Evolutionary conservation across 768 basidiomycete genomes (phyloP).

Genomic region (Rhizopogon vulgaris): DNA sequence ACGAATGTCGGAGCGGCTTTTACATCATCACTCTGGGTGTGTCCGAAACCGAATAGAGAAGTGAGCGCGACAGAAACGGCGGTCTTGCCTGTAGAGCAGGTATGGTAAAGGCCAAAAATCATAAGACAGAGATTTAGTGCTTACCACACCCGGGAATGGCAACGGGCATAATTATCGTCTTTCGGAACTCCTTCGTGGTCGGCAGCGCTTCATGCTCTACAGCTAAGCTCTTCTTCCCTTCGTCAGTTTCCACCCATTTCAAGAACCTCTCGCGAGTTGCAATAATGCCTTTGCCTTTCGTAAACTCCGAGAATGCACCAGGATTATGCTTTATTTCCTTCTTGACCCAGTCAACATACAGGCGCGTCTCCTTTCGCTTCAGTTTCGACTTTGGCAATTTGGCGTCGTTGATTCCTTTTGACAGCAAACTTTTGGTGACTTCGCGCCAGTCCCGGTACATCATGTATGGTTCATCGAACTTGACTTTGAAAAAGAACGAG

Average conservation of each 20-base stretch:
- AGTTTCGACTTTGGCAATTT: constrained; percentile 60
- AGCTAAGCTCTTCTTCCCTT: constrained; percentile 33
- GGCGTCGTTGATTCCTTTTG: constrained; percentile 25
- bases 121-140: constrained; percentile 20
- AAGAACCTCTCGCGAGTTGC: constrained; percentile 75
- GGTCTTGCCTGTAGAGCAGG: constrained; percentile 66
- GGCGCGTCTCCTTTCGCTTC: constrained; percentile 67
- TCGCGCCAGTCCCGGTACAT: constrained; percentile 99
- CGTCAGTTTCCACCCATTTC: constrained; percentile 50
- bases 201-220: constrained; percentile 15
- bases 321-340: constrained; percentile 62
- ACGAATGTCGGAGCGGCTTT: constrained; percentile 66
- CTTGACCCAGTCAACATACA: constrained; percentile 82
- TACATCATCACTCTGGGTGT: constrained; percentile 93
- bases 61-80: constrained; percentile 71
- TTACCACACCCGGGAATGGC: constrained; percentile 91
- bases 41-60: constrained; percentile 79
- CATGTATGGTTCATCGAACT: constrained; percentile 98
- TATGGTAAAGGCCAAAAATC: not conserved
- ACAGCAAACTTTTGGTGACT: constrained; percentile 74
- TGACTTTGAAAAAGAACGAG: constrained; percentile 98
- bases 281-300: constrained; percentile 80
- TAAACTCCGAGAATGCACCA: constrained; percentile 53
- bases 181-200: constrained; percentile 36
- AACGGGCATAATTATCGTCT: constrained; percentile 82